Base-by-base conservation (phyloP, 2,329 filamentous ascomycete species). In the Nakataea oryzae region DNA sequence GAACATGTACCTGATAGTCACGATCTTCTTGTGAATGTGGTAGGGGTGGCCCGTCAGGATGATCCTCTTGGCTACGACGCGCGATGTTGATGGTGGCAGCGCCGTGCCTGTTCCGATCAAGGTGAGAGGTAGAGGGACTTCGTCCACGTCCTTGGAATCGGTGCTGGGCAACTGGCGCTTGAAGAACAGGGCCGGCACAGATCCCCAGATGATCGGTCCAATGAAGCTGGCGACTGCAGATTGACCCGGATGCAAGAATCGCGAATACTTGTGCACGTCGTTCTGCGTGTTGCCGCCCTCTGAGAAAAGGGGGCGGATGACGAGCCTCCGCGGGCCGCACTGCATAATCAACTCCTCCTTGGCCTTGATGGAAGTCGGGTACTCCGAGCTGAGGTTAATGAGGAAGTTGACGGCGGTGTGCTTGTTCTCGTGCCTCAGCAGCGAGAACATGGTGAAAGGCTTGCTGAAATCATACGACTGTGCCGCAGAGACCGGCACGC, bases 1-100 rank as follows among this genome's bases (percentile, higher is more conserved):
- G 83, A 99, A 99, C 96, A 99, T 99, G 83, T 99, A 99, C 32
- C 95, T 88, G 58, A 99, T 88, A 0, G 96, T 99, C 64, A 99
- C 95, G 28, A 99, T 81, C 75, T 89, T 92, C 83, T 96, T 97
- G 85, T 99, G 91, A 74, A 99, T 99, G 79, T 99, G 96, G 82
- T 91, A 97, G 0, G 96, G 95, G 72, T 99, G 93, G 21, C 95
- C 96, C 0, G 95, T 96, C 63, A 99, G 82, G 66, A 97, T 90
- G 68, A 96, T 87, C 61, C 95, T 88, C 78, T 99, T 99, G 69
- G 93, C 93, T 64, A 99, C 86, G 62, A 99, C 88, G 54, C 95
- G 88, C 70, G 72, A 86, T 71, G 75, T 93, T 74, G 72, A 88
- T 3, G 92, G 90, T 0, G 92, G 86, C 21, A 97, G 82, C 7